Conservation (phyloP, 1,284 basidiomycete species). For the Trichosporon asahii region DNA sequence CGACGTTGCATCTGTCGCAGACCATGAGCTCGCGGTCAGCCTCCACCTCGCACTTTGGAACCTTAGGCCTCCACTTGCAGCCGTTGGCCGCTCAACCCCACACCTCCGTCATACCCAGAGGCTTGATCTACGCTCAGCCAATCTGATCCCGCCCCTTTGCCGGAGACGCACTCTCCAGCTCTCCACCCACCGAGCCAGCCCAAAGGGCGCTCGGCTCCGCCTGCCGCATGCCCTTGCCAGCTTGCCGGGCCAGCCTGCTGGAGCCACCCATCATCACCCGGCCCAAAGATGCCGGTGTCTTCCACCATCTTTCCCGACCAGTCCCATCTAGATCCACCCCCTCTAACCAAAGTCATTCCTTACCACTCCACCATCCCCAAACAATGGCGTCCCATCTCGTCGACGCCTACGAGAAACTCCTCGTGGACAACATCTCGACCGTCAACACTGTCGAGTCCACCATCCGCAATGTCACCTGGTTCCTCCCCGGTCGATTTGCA, state of each 20-base stretch:
- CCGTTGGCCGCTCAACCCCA: not conserved
- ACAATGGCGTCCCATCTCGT: slow-evolving; percentile 23
- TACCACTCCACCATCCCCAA: not conserved
- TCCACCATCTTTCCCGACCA: not conserved
- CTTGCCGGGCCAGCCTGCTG: not conserved
- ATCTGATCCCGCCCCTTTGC: not conserved
- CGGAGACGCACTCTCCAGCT: not conserved
- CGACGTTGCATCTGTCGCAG: not conserved
- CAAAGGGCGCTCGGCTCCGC: not conserved
- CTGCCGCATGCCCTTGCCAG: not conserved
- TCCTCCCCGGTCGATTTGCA: slow-evolving; percentile 91
- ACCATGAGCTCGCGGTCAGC: not conserved
- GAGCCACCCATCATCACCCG: not conserved
- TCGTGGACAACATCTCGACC: slow-evolving; percentile 75
- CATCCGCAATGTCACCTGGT: slow-evolving; percentile 85
- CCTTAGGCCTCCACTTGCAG: not conserved
- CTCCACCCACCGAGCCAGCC: not conserved
- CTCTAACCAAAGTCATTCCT: not conserved
- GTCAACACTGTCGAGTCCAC: slow-evolving; percentile 84
- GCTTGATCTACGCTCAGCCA: not conserved
- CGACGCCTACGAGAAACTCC: slow-evolving; percentile 69
- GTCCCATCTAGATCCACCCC: not conserved
- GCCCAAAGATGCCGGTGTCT: not conserved
- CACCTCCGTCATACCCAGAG: not conserved
- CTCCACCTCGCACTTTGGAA: not conserved